Percentiles rank a stretch among this genome's conserved stretches.
Conservation (phyloP, 345 rosid species). For the Eucalyptus paniculata region DNA sequence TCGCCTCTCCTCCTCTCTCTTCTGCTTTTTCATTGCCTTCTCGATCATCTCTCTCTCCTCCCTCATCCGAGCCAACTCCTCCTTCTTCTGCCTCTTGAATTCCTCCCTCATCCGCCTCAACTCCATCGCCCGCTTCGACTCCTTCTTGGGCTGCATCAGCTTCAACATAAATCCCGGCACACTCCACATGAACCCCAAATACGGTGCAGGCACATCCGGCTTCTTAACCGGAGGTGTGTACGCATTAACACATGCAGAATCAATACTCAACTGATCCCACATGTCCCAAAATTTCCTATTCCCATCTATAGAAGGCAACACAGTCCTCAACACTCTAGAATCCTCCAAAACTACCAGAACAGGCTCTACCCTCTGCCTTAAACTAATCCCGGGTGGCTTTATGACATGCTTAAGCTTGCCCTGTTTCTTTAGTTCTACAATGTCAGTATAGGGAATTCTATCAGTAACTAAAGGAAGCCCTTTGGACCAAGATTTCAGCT, state of each 20-base stretch:
- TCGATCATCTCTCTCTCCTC: constrained; percentile 66
- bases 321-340: constrained; percentile 70
- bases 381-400: constrained; percentile 37
- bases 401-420: constrained; percentile 75
- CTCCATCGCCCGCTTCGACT: constrained; percentile 51
- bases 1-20: constrained; percentile 55
- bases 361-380: constrained; percentile 39
- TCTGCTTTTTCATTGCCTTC: constrained; percentile 34
- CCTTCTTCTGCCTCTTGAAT: constrained; percentile 52
- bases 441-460: constrained; percentile 66
- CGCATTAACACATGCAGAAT: constrained; percentile 56
- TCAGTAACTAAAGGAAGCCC: constrained; percentile 52
- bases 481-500: constrained; percentile 64
- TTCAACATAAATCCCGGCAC: constrained; percentile 48
- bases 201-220: constrained; percentile 61
- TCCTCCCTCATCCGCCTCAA: constrained; percentile 54
- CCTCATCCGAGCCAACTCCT: constrained; percentile 39
- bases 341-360: constrained; percentile 78
- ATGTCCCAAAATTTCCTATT: constrained; percentile 70
- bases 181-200: constrained; percentile 63
- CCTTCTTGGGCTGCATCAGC: constrained; percentile 54
- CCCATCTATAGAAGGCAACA: constrained; percentile 59
- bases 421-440: constrained; percentile 38
- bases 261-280: constrained; percentile 66
- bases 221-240: constrained; percentile 74